Base-by-base conservation (phyloP, 1,139 yeast species). In the Geotrichum klebahnii region DNA sequence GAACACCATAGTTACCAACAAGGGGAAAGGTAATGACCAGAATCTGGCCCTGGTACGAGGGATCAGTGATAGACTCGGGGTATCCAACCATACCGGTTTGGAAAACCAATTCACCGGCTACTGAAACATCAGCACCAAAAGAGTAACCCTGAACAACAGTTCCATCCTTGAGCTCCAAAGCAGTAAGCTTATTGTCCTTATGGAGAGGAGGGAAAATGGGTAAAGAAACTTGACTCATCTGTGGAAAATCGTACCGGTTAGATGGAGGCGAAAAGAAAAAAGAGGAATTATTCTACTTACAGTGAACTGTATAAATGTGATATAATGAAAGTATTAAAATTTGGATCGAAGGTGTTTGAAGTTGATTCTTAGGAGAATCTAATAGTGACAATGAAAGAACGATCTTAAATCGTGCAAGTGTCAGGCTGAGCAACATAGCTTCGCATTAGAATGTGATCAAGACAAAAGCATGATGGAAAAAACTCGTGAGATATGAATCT, bases 1-100 rank as follows among this genome's bases (percentile, higher is more conserved):
- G 98, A 51, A 92, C 98, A 80, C 99, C 99, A 69, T 94, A 94
- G 76, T 94, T 94, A 69, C 99, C 99, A 50, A 92, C 95, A 63
- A 94, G 77, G 24, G 99, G 98, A 69, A 82, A 90, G 53, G 99
- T 94, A 70, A 94, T 85, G 56, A 92, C 97, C 68, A 94, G 79
- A 64, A 94, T 90, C 74, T 94, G 99, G 58, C 98, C 98, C 67
- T 87, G 94, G 70, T 94, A 94, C 46, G 98, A 92, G 57, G 99
- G 98, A 73, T 94, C 99, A 47, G 98, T 90, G 68, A 94, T 80
- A 55, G 97, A 84, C 72, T 94, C 99, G 43, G 98, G 98, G 70
- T 94, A 94, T 58, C 99, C 99, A 61, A 92, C 98, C 98, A 94
- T 94, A 76, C 98, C 98, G 57, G 99, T 94, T 73, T 92, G 98